Evolutionary conservation across 805 yeast genomes (phyloP).

Genomic region (Candida sithepensis): DNA sequence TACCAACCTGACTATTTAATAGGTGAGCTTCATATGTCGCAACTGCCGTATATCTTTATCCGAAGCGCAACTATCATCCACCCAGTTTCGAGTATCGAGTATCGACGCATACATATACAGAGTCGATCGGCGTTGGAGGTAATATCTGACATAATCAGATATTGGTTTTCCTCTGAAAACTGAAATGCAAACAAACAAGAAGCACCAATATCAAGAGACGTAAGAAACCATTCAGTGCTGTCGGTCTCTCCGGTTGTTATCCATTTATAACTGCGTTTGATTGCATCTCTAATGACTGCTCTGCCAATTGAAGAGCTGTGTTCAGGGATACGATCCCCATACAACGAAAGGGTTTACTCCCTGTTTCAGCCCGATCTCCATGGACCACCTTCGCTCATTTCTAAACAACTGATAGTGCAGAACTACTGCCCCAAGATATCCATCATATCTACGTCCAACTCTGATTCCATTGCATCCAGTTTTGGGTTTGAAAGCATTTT

Average conservation of each 20-base stretch:
- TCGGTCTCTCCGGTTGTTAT: no score
- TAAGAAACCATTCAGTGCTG: no score
- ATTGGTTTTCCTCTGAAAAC: no score
- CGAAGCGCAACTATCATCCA: no score
- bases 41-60: background rate
- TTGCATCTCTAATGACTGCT: background rate
- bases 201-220: no score
- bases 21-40: background rate
- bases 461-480: constrained; percentile 19
- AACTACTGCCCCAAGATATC: constrained; percentile 32
- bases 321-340: constrained; percentile 18
- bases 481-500: constrained; percentile 19
- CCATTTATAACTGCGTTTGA: no score
- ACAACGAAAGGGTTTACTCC: constrained; percentile 15
- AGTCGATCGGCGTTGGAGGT: no score
- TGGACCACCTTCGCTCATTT: constrained; percentile 27
- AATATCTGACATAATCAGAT: no score
- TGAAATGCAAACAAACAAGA: no score
- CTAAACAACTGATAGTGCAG: constrained; percentile 27
- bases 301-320: constrained; percentile 6
- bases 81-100: no score
- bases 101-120: no score
- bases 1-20: no score
- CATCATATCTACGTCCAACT: constrained; percentile 24
- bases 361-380: constrained; percentile 20